Percentiles rank a stretch among this genome's conserved stretches.
Evolutionary conservation across 768 basidiomycete species (phyloP).

Genomic region (Rhodotorula toruloides): DNA sequence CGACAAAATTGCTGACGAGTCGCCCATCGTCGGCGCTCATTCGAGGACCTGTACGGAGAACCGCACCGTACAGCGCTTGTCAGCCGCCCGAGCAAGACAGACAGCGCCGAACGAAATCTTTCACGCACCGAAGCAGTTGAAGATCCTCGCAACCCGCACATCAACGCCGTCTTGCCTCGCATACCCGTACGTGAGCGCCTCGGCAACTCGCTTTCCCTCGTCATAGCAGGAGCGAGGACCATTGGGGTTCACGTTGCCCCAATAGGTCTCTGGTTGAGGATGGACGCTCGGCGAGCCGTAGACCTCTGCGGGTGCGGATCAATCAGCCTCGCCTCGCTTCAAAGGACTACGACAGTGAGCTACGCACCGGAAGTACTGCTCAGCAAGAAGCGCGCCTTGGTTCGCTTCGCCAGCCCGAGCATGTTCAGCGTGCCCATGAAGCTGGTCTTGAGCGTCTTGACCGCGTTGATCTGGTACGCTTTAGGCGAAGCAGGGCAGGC

Average conservation of each 20-base stretch:
- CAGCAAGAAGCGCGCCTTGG: conserved; percentile 94
- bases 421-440: conserved; percentile 98
- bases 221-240: conserved; percentile 99
- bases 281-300: conserved; percentile 99
- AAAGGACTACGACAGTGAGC: background rate
- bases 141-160: conserved; percentile 94
- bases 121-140: conserved; percentile 78
- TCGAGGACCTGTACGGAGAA: conserved; percentile 43
- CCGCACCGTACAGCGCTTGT: background rate
- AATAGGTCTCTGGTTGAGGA: conserved; percentile 60
- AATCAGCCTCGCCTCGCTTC: background rate
- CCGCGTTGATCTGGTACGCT: conserved; percentile 86
- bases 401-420: conserved; percentile 95
- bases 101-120: no score
- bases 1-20: conserved; percentile 98
- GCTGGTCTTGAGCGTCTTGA: conserved; percentile 97
- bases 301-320: conserved; percentile 60
- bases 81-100: background rate
- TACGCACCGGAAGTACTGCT: conserved; percentile 86
- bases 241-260: conserved; percentile 85
- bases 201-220: conserved; percentile 98
- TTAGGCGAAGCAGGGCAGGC: conserved; percentile 68
- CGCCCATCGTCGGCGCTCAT: conserved; percentile 95
- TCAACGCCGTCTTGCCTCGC: conserved; percentile 90
- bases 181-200: conserved; percentile 95